Base-by-base conservation (phyloP, 1,284 basidiomycete genomes). In the Gastroboletus turbinatus region DNA sequence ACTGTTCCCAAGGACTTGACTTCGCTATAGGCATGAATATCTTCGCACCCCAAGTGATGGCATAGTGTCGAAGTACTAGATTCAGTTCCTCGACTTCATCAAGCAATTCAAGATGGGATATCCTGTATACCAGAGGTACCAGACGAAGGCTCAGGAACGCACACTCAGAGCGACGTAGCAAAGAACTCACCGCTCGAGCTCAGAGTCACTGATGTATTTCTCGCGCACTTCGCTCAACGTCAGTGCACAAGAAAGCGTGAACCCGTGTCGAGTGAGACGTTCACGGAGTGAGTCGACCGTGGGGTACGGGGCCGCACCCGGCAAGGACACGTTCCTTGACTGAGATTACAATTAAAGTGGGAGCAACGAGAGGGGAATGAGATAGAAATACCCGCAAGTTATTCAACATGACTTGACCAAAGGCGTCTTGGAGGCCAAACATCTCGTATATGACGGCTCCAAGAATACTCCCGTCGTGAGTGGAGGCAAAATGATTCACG, bases 41-140 rank as follows among this genome's bases (percentile, higher is more conserved):
- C 44, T 67, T 67, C 14, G 74, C 54, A 6, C 83, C 90, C 91
- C 91, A 96, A 0, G 88, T 88, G 49, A 96, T 82, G 14, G 89
- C 90, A 71, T 97, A 97, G 69, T 97, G 94, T 5, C 79, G 79
- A 35, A 96, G 76, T 3, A 96, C 88, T 8, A 97, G 80, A 51
- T 93, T 88, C 17, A 97, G 80, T 71, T 96, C 94, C 69, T 97
- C 94, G 9, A 94, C 78, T 72, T 96, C 94, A 13, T 96, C 94
- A 11, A 96, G 78, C 72, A 91, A 81, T 69, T 96, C 94, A 5
- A 95, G 76, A 51, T 75, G 78, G 1, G 87, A 81, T 64, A 94
- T 88, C 59, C 92, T 93, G 63, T 0, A 9, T 45, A 32, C 36
- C 21, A 30, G 40, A 36, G 16, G 29, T 52, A 10, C 59, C 53